Conservation (phyloP, 352 stramenopile species). For the Globisporangium sylvaticum region DNA sequence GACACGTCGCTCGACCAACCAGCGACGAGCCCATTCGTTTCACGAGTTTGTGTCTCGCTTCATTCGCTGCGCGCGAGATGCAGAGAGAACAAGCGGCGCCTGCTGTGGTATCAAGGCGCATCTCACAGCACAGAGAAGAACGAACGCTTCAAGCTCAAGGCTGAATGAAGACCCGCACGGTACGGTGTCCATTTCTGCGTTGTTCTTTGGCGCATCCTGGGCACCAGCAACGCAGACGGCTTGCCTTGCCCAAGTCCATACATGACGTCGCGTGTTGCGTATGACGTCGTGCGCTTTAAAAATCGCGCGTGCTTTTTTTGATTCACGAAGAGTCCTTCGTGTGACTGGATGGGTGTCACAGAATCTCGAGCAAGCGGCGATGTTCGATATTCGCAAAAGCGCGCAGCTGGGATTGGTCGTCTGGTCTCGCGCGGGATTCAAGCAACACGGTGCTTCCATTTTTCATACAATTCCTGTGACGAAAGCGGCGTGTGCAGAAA, state of each 20-base stretch:
- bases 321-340: background rate
- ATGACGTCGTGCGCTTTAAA: background rate
- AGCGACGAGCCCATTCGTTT: conserved; percentile 12
- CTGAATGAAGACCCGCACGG: background rate
- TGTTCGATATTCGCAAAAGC: background rate
- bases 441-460: background rate
- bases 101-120: background rate
- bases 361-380: conserved; percentile 3
- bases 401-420: background rate
- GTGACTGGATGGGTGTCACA: conserved; percentile 6
- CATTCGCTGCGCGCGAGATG: background rate
- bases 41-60: background rate
- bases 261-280: too few species aligned
- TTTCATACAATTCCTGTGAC: too few species aligned
- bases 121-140: background rate
- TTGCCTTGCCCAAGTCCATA: too few species aligned
- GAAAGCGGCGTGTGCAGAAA: background rate
- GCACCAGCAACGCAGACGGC: background rate
- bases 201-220: too few species aligned
- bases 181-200: background rate
- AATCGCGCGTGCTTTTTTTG: too few species aligned
- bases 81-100: background rate
- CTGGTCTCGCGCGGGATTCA: background rate
- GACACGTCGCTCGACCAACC: conserved; percentile 25
- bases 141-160: background rate